Conservation (phyloP, 441 rosid genomes). For the Croton laevigatus region DNA sequence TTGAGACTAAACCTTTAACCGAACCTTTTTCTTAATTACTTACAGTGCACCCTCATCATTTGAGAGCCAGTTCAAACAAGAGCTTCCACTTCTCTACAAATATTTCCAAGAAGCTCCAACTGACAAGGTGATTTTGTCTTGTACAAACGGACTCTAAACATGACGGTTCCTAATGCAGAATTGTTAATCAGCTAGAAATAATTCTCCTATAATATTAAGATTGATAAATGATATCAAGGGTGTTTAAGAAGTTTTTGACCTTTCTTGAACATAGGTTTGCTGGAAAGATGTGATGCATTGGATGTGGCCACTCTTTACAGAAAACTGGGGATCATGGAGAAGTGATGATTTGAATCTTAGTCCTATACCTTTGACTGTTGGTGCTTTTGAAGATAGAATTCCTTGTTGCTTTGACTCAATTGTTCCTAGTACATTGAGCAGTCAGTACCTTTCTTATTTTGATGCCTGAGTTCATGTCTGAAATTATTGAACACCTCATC, state of each 20-base stretch:
- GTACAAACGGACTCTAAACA: background rate
- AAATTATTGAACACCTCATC: slow-evolving; percentile 16
- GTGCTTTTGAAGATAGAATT: slow-evolving; percentile 29
- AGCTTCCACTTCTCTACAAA: slow-evolving; percentile 58
- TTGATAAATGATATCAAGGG: background rate
- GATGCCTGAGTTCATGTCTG: background rate
- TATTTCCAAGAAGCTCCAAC: slow-evolving; percentile 70
- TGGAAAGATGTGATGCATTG: slow-evolving; percentile 92
- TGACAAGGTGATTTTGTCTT: slow-evolving; percentile 49
- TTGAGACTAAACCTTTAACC: slow-evolving; percentile 11
- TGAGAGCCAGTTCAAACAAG: slow-evolving; percentile 56
- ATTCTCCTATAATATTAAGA: slow-evolving; percentile 1
- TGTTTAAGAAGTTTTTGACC: background rate
- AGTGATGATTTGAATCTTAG: slow-evolving; percentile 73
- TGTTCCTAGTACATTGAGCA: slow-evolving; percentile 12
- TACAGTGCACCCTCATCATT: slow-evolving; percentile 78
- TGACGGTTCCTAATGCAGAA: background rate
- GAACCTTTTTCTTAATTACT: slow-evolving; percentile 13
- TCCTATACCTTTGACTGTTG: slow-evolving; percentile 73
- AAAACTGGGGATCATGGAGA: slow-evolving; percentile 87
- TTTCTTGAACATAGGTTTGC: slow-evolving; percentile 48
- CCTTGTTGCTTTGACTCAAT: slow-evolving; percentile 10
- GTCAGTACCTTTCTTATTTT: slow-evolving; percentile 1
- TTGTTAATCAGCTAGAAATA: background rate
- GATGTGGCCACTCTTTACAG: slow-evolving; percentile 97